Evolutionary conservation across 441 rosid species (phyloP), one percentile per base, ranked within the genome.

Genomic region (Populus trichocarpa): DNA sequence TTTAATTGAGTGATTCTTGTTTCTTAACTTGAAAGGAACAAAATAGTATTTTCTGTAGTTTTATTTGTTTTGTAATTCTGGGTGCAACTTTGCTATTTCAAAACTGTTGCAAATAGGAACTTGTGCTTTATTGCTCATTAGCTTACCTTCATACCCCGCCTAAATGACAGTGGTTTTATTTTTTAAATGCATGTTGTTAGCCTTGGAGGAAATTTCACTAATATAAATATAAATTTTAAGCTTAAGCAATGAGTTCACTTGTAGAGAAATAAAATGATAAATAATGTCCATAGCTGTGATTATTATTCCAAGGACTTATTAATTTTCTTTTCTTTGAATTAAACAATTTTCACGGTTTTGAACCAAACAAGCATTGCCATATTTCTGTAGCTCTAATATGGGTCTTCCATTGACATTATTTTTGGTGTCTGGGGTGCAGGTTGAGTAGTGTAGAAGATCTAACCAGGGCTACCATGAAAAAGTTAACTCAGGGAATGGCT

Each of bases 401-500:
- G 35, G 10, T 40, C 50, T 71, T 57, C 14, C 71, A 36, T 35
- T 32, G 36, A 64, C 50, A 23, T 30, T 73, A 76, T 71, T 61
- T 50, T 46, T 12, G 42, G 40, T 70, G 42, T 69, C 38, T 59
- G 33, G 76, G 72, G 50, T 83, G 82, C 85, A 95, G 99, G 89
- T 84, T 94, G 87, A 90, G 88, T 80, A 83, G 77, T 20, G 91
- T 96, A 79, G 99, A 94, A 83, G 98, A 94, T 83, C 88, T 94
- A 75, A 93, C 98, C 9, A 92, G 94, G 90, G 95, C 92, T 82
- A 88, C 94, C 1, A 89, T 94, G 96, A 96, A 92, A 84, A 96
- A 96, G 78, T 83, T 93, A 81, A 94, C 99, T 71, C 98, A 96
- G 81, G 98, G 97, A 84, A 91, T 94, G 98, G 88, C 90, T 30